Conservation (phyloP, 106 monocot genomes). For the Phalaenopsis aphrodite region DNA sequence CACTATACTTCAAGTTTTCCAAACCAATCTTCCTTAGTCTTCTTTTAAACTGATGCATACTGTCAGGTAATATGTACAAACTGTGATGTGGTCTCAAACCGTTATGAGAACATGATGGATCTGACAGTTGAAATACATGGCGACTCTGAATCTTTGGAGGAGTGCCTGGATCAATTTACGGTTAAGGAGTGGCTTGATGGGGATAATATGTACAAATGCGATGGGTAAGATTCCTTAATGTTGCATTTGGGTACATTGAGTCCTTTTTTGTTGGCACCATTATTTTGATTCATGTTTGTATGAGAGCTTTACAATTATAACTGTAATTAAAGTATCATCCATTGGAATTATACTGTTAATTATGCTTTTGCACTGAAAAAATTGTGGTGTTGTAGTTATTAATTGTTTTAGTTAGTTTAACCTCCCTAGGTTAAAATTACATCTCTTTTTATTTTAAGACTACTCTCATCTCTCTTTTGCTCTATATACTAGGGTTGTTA, state of each 20-base stretch:
- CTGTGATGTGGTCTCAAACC: constrained; percentile 75
- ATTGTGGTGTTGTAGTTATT: too few species aligned
- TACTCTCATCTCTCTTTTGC: too few species aligned
- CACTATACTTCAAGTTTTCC: too few species aligned
- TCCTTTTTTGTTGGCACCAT: not conserved
- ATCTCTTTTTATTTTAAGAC: not conserved
- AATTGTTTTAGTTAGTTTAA: not conserved
- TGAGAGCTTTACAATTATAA: not conserved
- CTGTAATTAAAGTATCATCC: not conserved
- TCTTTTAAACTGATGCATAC: not conserved
- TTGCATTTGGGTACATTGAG: not conserved
- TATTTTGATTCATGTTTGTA: not conserved
- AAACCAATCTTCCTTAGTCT: not conserved
- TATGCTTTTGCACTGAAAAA: not conserved
- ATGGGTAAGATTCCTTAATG: constrained; percentile 50
- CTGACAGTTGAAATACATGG: constrained; percentile 96
- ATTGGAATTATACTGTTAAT: not conserved
- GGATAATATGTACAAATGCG: constrained; percentile 92
- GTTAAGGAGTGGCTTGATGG: constrained; percentile 83
- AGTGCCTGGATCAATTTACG: constrained; percentile 87
- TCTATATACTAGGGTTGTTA: too few species aligned
- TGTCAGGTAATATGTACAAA: constrained; percentile 76
- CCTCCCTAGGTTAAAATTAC: not conserved
- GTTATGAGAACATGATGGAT: constrained; percentile 98
- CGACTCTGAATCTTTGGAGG: constrained; percentile 72